Evolutionary conservation across 257 asterid genomes (phyloP).

Genomic region (Scutellaria barbata): DNA sequence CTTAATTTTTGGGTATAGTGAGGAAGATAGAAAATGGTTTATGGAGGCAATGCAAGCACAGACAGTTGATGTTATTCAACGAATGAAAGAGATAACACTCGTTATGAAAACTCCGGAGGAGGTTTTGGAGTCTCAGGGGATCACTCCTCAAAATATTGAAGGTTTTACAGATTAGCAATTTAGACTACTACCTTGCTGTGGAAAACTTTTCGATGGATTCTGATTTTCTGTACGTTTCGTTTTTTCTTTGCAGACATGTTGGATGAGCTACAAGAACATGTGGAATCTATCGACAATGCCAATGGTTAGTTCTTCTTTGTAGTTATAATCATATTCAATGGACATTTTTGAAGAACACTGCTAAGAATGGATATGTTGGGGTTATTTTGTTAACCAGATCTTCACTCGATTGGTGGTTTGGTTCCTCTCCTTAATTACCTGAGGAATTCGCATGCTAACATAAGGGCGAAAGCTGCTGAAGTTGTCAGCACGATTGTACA

Average conservation of each 20-base stretch:
- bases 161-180: slow-evolving; percentile 40
- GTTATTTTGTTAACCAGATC: slow-evolving; percentile 52
- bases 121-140: slow-evolving; percentile 85
- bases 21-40: slow-evolving; percentile 91
- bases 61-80: slow-evolving; percentile 74
- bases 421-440: slow-evolving; percentile 76
- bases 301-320: slow-evolving; percentile 65
- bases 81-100: slow-evolving; percentile 89
- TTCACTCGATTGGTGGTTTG: slow-evolving; percentile 88
- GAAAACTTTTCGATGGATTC: neutral
- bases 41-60: slow-evolving; percentile 97
- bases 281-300: slow-evolving; percentile 89
- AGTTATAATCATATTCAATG: neutral
- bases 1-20: slow-evolving; percentile 48
- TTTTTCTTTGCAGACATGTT: slow-evolving; percentile 61
- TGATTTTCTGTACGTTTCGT: neutral
- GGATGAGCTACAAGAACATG: slow-evolving; percentile 97
- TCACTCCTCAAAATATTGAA: slow-evolving; percentile 79
- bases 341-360: neutral
- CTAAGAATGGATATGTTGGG: neutral
- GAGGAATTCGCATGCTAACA: slow-evolving; percentile 71
- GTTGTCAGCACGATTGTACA: slow-evolving; percentile 89
- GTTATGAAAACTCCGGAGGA: slow-evolving; percentile 88
- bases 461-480: slow-evolving; percentile 94
- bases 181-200: neutral